Base-by-base conservation (phyloP, 495 filamentous ascomycete species). In the Tuber magnatum region DNA sequence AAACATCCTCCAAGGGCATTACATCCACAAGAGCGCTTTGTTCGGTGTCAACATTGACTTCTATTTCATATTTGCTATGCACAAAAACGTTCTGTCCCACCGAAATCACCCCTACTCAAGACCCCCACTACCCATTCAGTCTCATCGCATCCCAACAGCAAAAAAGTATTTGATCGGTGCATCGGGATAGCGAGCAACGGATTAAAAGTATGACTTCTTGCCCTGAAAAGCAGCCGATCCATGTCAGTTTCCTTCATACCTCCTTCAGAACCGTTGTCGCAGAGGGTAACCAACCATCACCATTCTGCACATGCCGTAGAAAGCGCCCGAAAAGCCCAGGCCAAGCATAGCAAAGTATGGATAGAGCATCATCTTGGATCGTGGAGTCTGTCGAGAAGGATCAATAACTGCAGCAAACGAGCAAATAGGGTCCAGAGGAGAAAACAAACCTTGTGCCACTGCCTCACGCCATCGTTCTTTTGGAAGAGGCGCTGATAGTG, bases 401-500 rank as follows among this genome's bases (percentile, higher is more conserved):
- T 42, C 39, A 28, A 14, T 38, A 18, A 28, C 40, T 35, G 43
- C 35, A 41, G 43, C 65, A 20, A 70, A 32, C 42, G 8, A 56
- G 24, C 44, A 3, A 41, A 14, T 38, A 28, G 28, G 22, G 38
- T 6, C 35, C 1, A 16, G 48, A 10, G 16, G 7, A 22, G 73
- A 84, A 41, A 10, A 87, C 89, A 82, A 76, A 92, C 80, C 86
- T 93, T 83, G 84, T 84, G 71, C 87, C 88, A 83, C 86, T 91
- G 83, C 85, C 91, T 73, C 81, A 90, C 82, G 81, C 90, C 80
- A 85, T 88, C 84, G 80, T 88, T 48, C 75, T 85, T 75, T 78
- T 92, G 84, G 84, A 88, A 83, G 46, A 89, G 74, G 73, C 88
- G 86, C 85, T 93, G 91, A 85, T 91, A 92, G 80, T 87, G 85